These are phyloP conservation scores for Phalaenopsis aphrodite DNA, from an alignment of 106 monocot species.

Conservation along the genomic window DNA sequence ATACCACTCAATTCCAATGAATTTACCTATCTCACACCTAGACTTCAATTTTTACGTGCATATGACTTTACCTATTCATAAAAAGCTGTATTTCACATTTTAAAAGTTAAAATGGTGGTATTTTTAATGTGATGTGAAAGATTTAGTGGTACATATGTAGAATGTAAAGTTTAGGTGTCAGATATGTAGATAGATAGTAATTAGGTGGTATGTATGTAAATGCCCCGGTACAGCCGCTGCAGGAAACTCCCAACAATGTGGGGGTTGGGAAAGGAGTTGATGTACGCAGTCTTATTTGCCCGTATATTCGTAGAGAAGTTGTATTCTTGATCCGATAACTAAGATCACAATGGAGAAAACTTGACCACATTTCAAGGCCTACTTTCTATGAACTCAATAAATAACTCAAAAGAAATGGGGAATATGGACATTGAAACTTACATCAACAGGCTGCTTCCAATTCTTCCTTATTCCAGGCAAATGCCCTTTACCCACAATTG, in stretches of 20 bases:
- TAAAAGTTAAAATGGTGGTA: no score
- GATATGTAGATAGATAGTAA: no score
- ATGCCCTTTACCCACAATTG: slow-evolving; percentile 94
- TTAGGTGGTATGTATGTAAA: no score
- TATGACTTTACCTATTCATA: no score
- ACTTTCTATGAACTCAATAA: neutral
- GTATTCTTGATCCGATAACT: neutral
- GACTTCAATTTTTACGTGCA: no score
- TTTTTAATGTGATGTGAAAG: no score
- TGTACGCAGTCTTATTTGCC: neutral
- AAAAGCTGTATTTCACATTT: no score
- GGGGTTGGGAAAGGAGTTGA: neutral
- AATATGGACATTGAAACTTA: slow-evolving; percentile 11
- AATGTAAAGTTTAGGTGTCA: no score
- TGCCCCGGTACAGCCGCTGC: neutral
- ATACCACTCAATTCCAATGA: no score
- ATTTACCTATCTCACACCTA: no score
- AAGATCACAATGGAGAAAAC: neutral
- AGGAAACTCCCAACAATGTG: neutral
- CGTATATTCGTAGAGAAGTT: neutral
- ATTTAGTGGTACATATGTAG: no score
- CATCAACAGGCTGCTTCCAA: slow-evolving; percentile 85
- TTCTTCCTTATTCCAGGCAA: slow-evolving; percentile 82
- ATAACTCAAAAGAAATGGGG: neutral
- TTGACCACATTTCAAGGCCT: neutral